phyloP scores from a whole-genome alignment of 352 stramenopile genomes.

The Globisporangium takayamanum region DNA sequence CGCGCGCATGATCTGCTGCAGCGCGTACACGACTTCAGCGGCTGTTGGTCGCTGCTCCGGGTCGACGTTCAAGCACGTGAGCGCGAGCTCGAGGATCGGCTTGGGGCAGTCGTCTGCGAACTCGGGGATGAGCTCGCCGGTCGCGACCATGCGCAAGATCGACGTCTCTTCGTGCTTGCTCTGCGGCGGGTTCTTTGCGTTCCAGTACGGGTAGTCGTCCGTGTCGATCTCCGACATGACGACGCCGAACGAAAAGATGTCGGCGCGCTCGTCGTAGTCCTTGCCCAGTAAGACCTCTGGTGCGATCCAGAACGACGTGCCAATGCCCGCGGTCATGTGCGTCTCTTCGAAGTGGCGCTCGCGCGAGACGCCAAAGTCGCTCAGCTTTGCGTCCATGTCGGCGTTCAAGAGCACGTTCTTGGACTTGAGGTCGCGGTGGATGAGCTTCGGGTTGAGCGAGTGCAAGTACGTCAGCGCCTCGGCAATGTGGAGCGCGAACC shows the following conservation, averaged over 20 bases:
- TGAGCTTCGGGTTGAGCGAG: slow-evolving; percentile 50
- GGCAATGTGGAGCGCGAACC: slow-evolving; percentile 46
- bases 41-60: slow-evolving; percentile 52
- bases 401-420: slow-evolving; percentile 29
- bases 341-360: slow-evolving; percentile 51
- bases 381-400: slow-evolving; percentile 65
- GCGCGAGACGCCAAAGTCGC: slow-evolving; percentile 68
- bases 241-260: slow-evolving; percentile 51
- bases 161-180: slow-evolving; percentile 45
- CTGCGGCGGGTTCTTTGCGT: slow-evolving; percentile 38
- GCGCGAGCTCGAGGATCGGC: slow-evolving; percentile 37
- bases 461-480: slow-evolving; percentile 63
- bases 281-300: slow-evolving; percentile 53
- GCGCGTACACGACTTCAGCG: slow-evolving; percentile 47
- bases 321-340: slow-evolving; percentile 64
- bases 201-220: slow-evolving; percentile 59
- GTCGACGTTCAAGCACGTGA: slow-evolving; percentile 45
- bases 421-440: slow-evolving; percentile 27
- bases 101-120: slow-evolving; percentile 46
- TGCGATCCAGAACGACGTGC: slow-evolving; percentile 69
- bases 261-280: slow-evolving; percentile 46
- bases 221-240: slow-evolving; percentile 53
- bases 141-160: slow-evolving; percentile 61
- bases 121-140: slow-evolving; percentile 40
- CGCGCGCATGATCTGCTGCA: slow-evolving; percentile 36